Evolutionary conservation across 78 protist species (phyloP).

Genomic region (Protostelium mycophagum): DNA sequence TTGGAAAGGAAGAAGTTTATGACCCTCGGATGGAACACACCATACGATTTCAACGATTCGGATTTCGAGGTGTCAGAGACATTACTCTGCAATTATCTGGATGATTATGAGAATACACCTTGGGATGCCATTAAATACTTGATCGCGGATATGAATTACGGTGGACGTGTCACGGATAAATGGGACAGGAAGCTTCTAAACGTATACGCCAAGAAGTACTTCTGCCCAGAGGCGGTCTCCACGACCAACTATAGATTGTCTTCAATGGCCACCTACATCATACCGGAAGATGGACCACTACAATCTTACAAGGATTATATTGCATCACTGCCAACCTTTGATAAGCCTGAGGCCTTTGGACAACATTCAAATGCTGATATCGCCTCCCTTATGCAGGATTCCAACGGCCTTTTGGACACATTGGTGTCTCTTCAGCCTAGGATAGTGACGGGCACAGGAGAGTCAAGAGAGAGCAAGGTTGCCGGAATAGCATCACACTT

Average conservation of each 20-base stretch:
- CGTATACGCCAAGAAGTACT: constrained; percentile 65
- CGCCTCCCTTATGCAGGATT: constrained; percentile 63
- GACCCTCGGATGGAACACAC: constrained; percentile 51
- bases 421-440: constrained; percentile 77
- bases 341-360: constrained; percentile 86
- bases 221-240: constrained; percentile 25
- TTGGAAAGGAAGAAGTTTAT: constrained; percentile 86
- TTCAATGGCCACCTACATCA: constrained; percentile 28
- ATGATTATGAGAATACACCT: constrained; percentile 62
- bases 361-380: constrained; percentile 92
- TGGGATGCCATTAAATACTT: constrained; percentile 77
- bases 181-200: constrained; percentile 75
- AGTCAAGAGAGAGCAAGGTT: constrained; percentile 6
- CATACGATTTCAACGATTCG: constrained; percentile 77
- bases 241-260: constrained; percentile 45
- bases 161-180: constrained; percentile 92
- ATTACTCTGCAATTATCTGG: constrained; percentile 43
- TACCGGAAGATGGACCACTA: constrained; percentile 72
- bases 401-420: constrained; percentile 53
- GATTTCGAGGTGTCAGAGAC: constrained; percentile 76
- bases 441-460: neutral
- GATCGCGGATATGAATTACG: constrained; percentile 85
- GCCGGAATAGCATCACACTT: constrained; percentile 25
- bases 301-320: constrained; percentile 57
- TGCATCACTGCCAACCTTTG: constrained; percentile 56